Percentiles rank a stretch among this genome's conserved stretches.
phyloP scores from a whole-genome alignment of 2,329 filamentous ascomycete genomes.

The Aspergillus candidus region DNA sequence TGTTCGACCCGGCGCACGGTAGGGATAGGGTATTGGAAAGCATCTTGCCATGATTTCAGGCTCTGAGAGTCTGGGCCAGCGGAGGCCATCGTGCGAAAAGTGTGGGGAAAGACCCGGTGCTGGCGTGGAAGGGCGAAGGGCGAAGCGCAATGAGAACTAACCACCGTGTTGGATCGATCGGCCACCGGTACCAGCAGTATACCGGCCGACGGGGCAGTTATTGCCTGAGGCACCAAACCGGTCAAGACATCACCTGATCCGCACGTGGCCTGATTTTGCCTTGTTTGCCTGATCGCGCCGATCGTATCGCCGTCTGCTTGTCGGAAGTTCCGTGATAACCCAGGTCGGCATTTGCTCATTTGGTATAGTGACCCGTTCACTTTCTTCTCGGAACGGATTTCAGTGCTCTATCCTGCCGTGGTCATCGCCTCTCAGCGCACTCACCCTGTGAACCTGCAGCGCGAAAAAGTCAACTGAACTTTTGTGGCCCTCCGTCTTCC shows the following conservation, averaged over 20 bases:
- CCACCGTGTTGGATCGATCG: not conserved
- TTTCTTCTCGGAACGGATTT: not conserved
- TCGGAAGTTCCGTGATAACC: constrained; percentile 13
- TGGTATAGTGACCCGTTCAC: constrained; percentile 3
- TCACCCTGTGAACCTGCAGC: too few relatives aligned
- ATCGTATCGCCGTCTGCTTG: constrained; percentile 1
- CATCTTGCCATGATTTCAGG: constrained; percentile 60
- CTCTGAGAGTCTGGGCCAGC: constrained; percentile 52
- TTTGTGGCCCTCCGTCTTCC: not conserved
- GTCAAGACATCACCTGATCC: constrained; percentile 5
- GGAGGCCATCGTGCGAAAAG: constrained; percentile 41
- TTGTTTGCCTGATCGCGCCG: constrained; percentile 17
- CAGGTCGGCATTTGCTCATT: constrained; percentile 5
- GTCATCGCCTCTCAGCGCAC: too few relatives aligned
- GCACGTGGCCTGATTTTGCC: constrained; percentile 3
- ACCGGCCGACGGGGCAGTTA: not conserved
- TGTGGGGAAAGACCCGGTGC: constrained; percentile 5
- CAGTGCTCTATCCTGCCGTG: too few relatives aligned
- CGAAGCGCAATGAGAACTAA: too few relatives aligned
- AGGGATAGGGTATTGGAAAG: constrained; percentile 60
- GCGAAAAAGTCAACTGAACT: not conserved
- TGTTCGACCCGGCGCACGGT: constrained; percentile 58
- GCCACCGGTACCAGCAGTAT: not conserved
- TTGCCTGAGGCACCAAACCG: not conserved
- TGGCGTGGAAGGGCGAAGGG: constrained; percentile 3